These are phyloP conservation scores for Rhododendron griersonianum DNA, from an alignment of 148 eudicot species.

Conservation along the genomic window DNA sequence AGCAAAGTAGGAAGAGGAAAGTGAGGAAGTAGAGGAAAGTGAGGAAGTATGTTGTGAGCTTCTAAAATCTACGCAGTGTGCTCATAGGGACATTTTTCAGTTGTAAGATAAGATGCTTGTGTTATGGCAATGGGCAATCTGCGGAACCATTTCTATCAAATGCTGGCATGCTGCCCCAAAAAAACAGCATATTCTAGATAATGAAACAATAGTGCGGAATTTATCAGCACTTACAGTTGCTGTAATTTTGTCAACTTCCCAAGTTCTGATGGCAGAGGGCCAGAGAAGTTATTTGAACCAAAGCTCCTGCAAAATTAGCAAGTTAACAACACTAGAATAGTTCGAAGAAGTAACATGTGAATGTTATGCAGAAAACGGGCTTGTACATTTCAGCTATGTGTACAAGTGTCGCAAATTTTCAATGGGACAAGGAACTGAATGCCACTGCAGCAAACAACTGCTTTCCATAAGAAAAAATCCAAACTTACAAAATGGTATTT, in stretches of 20 bases:
- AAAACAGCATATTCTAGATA: not conserved
- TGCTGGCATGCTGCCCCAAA: not conserved
- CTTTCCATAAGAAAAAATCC: not conserved
- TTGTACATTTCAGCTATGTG: not conserved
- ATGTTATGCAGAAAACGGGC: not conserved
- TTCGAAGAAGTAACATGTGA: not conserved
- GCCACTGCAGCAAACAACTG: not conserved
- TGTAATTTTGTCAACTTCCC: conserved; percentile 50
- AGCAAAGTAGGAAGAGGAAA: not conserved
- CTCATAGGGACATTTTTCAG: not conserved
- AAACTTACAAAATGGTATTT: not conserved
- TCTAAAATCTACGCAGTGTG: not conserved
- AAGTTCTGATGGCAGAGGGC: conserved; percentile 69
- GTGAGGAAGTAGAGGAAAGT: not conserved
- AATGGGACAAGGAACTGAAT: not conserved
- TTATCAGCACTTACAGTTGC: conserved; percentile 47
- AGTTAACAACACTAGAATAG: not conserved
- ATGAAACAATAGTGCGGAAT: not conserved
- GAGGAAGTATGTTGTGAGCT: not conserved
- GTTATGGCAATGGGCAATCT: not conserved
- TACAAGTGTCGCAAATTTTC: not conserved
- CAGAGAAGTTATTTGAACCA: conserved; percentile 65
- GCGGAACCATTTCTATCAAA: not conserved
- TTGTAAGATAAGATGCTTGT: not conserved
- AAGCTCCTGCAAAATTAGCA: conserved; percentile 32